Evolutionary conservation across 2,329 filamentous ascomycete genomes (phyloP), one percentile per base, ranked within the genome.

Genomic region (Microcyclospora pomicola): DNA sequence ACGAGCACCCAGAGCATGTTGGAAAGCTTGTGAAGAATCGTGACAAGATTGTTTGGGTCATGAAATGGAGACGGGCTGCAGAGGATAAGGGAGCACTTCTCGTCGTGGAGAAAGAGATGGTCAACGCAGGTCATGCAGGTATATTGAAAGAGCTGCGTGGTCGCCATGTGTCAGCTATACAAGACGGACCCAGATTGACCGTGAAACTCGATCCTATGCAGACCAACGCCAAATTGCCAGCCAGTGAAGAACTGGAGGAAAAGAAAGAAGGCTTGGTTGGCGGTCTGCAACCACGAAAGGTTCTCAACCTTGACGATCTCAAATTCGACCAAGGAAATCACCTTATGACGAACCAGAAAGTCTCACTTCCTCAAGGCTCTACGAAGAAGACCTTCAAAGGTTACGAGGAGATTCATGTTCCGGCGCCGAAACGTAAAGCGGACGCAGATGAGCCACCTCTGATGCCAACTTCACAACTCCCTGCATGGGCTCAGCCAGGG

Each of bases 281-380:
- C 38, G 86, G 85, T 11, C 68, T 98, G 29, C 82, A 91, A 52
- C 91, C 92, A 2, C 79, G 79, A 49, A 84, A 83, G 55, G 66
- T 85, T 33, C 85, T 98, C 58, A 96, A 96, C 56, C 69, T 98
- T 36, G 88, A 98, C 41, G 96, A 96, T 52, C 74, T 98, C 27
- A 74, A 95, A 30, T 98, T 98, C 56, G 91, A 96, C 50, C 88
- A 96, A 62, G 91, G 91, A 37, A 98, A 96, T 53, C 91, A 98
- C 66, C 71, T 98, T 32, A 98, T 96, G 88, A 96, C 91, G n/a
- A 98, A 98, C 52, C 82, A 86, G 6, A 95, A 86, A 56, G 91
- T 98, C 34, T 81, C 82, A 45, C 71, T 98, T 14, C 91, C 91
- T 0, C 85, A 94, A 57, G 91, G 91, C 9, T 94, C 91, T 2